Base-by-base conservation (phyloP, 2,329 filamentous ascomycete species). In the Fusarium hainanense region DNA sequence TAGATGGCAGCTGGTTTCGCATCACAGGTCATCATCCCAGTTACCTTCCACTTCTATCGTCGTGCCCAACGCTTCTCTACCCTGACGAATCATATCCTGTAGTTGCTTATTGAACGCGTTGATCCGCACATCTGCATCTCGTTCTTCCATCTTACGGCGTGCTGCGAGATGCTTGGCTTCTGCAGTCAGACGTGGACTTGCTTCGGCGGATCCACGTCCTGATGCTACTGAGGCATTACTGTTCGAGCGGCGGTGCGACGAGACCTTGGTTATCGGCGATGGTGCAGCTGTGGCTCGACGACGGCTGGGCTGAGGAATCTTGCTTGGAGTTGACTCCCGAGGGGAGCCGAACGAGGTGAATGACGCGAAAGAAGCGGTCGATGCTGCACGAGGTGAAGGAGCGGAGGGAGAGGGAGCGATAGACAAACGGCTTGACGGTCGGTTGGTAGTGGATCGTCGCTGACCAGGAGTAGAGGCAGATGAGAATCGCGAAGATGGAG, bases 81-180 rank as follows among this genome's bases (percentile, higher is more conserved):
- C 96, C 79, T 98, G 91, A 3, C 90, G 86, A 57, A 99, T 97
- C 92, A 99, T 93, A 34, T 90, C 92, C 76, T 92, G 88, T 49
- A 98, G 82, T 73, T 92, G 89, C 49, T 88, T 85, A 77, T 96
- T 97, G 79, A 98, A 89, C 27, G 91, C 88, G 50, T 89, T 89
- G 72, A 98, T 91, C 54, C 91, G 90, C 44, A 90, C 88, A 72
- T 98, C 94, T 10, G 92, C 88, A 72, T 94, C 90, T 47, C 89
- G 85, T 74, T 97, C 93, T 61, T 92, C 92, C 52, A 88, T 88
- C 25, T 89, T 85, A 70, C 91, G 88, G 75, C 89, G 87, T n/a
- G 90, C 89, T 8, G 93, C 90, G 58, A 94, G 88, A 46, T 88
- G 87, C 76, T 91, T 90, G 9, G 93, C 92, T 74, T 97, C 93